Evolutionary conservation across 2,329 filamentous ascomycete species (phyloP).

Genomic region (Elsinoe ampelina): DNA sequence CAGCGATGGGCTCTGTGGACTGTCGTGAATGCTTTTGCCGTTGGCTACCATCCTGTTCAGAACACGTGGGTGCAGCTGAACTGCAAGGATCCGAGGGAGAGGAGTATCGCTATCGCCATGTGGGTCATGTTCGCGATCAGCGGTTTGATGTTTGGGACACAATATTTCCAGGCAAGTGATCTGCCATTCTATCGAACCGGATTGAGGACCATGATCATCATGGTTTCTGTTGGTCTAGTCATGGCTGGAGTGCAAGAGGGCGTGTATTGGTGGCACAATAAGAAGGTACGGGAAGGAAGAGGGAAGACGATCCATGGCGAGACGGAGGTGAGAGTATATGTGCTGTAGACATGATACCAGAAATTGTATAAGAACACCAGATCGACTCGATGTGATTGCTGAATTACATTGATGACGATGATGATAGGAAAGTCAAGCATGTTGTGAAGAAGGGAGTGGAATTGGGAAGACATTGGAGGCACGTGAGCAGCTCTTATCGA

Average conservation of each 20-base stretch:
- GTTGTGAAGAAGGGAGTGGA: neutral
- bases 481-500: slow-evolving; percentile 8
- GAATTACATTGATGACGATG: neutral
- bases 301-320: neutral
- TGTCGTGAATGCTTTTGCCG: slow-evolving; percentile 41
- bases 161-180: slow-evolving; percentile 40
- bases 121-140: slow-evolving; percentile 45
- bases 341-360: neutral
- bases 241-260: neutral
- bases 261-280: neutral
- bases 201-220: neutral
- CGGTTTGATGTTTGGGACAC: slow-evolving; percentile 44
- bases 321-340: neutral
- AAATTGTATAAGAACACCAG: neutral
- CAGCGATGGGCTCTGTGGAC: slow-evolving; percentile 45
- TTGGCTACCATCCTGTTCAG: slow-evolving; percentile 46
- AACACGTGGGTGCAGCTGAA: slow-evolving; percentile 48
- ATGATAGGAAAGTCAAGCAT: no score
- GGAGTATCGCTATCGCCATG: slow-evolving; percentile 44
- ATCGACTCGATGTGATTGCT: neutral
- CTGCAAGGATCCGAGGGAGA: slow-evolving; percentile 37
- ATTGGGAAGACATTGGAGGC: neutral
- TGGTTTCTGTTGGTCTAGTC: neutral
- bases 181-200: slow-evolving; percentile 29
- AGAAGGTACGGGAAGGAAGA: neutral